These are phyloP conservation scores for Phtheirospermum japonicum DNA, from an alignment of 257 asterid genomes.

Conservation along the genomic window DNA sequence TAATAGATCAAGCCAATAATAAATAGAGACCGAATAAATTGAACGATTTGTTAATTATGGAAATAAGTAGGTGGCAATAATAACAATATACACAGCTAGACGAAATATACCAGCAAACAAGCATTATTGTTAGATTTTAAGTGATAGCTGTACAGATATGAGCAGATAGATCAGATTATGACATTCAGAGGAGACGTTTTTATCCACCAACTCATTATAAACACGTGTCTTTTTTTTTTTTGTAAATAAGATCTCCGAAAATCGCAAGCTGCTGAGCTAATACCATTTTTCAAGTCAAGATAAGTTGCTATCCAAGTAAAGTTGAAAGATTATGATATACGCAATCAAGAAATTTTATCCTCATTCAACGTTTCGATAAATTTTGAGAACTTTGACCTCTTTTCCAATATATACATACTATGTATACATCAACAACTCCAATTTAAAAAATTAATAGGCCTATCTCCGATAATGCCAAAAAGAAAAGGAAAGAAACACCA, in stretches of 20 bases:
- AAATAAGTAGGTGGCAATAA: conserved; percentile 1
- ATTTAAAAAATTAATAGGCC: not conserved
- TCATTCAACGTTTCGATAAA: conserved; percentile 6
- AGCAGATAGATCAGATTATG: too few relatives aligned
- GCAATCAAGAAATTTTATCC: conserved; percentile 17
- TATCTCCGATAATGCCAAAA: not conserved
- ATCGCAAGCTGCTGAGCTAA: not conserved
- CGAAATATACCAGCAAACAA: not conserved
- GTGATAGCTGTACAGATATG: too few relatives aligned
- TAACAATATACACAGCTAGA: conserved; percentile 12
- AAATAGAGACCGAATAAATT: too few relatives aligned
- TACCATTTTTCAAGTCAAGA: not conserved
- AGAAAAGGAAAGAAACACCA: not conserved
- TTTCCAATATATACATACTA: conserved; percentile 10
- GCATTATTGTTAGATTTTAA: not conserved
- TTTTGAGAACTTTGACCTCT: not conserved
- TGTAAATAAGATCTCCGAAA: not conserved
- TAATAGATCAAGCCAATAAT: not conserved
- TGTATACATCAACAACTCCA: not conserved
- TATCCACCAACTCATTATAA: not conserved
- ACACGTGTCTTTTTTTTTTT: conserved; percentile 17
- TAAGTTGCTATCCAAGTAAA: not conserved
- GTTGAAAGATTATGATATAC: not conserved
- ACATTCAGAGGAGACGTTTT: too few relatives aligned
- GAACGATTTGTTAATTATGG: conserved; percentile 5